Conservation (phyloP, 176 grass and related monocot genomes). For the maize (Zea mays) region DNA sequence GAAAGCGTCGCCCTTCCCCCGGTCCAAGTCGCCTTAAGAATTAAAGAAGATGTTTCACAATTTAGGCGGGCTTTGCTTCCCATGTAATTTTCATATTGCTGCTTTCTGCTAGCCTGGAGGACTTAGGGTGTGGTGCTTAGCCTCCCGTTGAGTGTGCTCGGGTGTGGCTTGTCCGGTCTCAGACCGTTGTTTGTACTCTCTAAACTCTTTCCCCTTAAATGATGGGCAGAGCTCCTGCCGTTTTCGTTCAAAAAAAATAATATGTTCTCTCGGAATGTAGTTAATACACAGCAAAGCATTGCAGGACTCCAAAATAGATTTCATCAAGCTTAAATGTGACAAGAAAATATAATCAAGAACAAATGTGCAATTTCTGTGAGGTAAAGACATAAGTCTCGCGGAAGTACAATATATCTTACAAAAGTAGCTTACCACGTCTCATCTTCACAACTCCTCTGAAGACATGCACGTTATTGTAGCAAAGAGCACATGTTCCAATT, state of each 20-base stretch:
- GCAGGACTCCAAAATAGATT: slow-evolving; percentile 2
- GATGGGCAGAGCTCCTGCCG: too few species aligned
- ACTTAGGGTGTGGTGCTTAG: too few species aligned
- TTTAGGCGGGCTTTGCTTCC: too few species aligned
- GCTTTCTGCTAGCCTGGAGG: too few species aligned
- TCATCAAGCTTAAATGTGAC: neutral
- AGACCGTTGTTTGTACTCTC: too few species aligned
- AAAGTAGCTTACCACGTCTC: slow-evolving; percentile 85
- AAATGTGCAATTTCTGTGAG: neutral
- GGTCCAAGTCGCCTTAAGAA: too few species aligned
- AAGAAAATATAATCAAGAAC: neutral
- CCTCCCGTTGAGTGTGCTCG: too few species aligned
- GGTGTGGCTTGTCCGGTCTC: too few species aligned
- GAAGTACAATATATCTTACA: slow-evolving; percentile 21
- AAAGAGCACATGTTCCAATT: slow-evolving; percentile 86
- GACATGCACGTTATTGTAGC: slow-evolving; percentile 91
- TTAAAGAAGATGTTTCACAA: too few species aligned
- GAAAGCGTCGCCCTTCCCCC: too few species aligned
- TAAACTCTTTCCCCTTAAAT: too few species aligned
- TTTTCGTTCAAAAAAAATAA: slow-evolving; percentile 4
- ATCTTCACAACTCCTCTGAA: slow-evolving; percentile 94
- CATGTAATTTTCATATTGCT: too few species aligned
- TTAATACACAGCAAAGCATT: neutral
- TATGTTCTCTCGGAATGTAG: neutral
- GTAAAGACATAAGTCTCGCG: neutral